Base-by-base conservation (phyloP, 2,329 filamentous ascomycete genomes). In the Amauroascus verrucosus region DNA sequence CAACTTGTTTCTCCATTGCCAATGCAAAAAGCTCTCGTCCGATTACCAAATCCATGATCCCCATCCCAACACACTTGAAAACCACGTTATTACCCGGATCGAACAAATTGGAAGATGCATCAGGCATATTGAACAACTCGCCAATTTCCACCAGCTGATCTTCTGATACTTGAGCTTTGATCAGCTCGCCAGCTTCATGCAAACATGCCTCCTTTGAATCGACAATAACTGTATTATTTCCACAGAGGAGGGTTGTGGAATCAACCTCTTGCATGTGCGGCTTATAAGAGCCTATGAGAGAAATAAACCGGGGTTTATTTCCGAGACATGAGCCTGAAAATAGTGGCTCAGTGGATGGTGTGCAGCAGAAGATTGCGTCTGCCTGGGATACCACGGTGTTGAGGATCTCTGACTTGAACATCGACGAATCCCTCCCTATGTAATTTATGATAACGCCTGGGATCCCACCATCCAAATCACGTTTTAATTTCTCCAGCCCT, bases 151-250 rank as follows among this genome's bases (percentile, higher is more conserved):
- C 55, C 53, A 75, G 56, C 45, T 73, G 65, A 1, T 66, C 63
- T 16, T 61, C 63, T 1, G 57, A 57, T 8, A 75, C 60, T 14
- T 63, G 58, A 1, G 72, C 73, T 47, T 61, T 64, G 33, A 75
- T 71, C 30, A 77, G 54, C 59, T 77, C 75, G 2, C 74, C 74
- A 3, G 72, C 67, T 56, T 76, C 72, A 45, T 70, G 64, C 48
- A 75, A 58, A 56, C 72, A 75, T 3, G 70, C 73, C 37, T 72
- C 67, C 33, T 64, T 67, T 7, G 60, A 75, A 58, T 88, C 85
- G 4, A 88, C 85, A 4, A 87, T 77, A 24, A 88, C 75, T 13
- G 79, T 81, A 0, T 81, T 81, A 0, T 81, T 82, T 59, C 85
- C 83, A 1, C 62, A 75, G 11, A 72, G 61, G 7, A 74, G 54